These are phyloP conservation scores for Talaromyces sp. DNA, from an alignment of 2,329 filamentous ascomycete species.

Conservation along the genomic window DNA sequence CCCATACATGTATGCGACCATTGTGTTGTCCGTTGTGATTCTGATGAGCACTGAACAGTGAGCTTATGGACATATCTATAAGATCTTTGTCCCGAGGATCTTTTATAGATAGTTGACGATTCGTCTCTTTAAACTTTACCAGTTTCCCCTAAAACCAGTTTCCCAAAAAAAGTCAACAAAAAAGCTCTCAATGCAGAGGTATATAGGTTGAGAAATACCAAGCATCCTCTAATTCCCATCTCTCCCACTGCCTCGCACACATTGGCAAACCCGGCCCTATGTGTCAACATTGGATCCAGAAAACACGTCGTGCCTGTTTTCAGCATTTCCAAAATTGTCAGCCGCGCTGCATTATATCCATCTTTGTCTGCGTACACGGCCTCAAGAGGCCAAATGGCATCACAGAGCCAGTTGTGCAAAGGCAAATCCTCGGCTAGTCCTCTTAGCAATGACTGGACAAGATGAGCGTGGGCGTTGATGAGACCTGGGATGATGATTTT, in stretches of 20 bases:
- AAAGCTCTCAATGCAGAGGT: not conserved
- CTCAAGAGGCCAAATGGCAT: constrained; percentile 31
- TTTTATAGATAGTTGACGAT: constrained; percentile 20
- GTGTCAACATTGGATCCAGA: constrained; percentile 30
- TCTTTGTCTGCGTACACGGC: constrained; percentile 29
- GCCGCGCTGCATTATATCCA: constrained; percentile 24
- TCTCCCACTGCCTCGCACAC: constrained; percentile 25
- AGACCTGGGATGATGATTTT: constrained; percentile 31
- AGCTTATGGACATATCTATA: constrained; percentile 22
- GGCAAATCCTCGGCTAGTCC: constrained; percentile 25
- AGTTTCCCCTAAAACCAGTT: constrained; percentile 6
- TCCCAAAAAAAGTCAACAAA: not conserved
- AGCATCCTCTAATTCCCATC: constrained; percentile 27
- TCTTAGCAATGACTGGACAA: constrained; percentile 28
- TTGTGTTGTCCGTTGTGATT: constrained; percentile 20
- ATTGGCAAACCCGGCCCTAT: constrained; percentile 21
- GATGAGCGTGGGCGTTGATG: constrained; percentile 32
- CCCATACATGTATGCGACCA: constrained; percentile 48
- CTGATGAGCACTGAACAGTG: constrained; percentile 16
- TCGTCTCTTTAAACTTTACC: constrained; percentile 21
- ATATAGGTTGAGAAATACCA: constrained; percentile 12
- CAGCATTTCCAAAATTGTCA: constrained; percentile 34
- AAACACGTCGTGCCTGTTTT: constrained; percentile 34
- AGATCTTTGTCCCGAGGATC: constrained; percentile 22
- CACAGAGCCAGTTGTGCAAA: constrained; percentile 24